These are phyloP conservation scores for Micromonas commoda DNA, from an alignment of 139 green algal species.

Conservation along the genomic window DNA sequence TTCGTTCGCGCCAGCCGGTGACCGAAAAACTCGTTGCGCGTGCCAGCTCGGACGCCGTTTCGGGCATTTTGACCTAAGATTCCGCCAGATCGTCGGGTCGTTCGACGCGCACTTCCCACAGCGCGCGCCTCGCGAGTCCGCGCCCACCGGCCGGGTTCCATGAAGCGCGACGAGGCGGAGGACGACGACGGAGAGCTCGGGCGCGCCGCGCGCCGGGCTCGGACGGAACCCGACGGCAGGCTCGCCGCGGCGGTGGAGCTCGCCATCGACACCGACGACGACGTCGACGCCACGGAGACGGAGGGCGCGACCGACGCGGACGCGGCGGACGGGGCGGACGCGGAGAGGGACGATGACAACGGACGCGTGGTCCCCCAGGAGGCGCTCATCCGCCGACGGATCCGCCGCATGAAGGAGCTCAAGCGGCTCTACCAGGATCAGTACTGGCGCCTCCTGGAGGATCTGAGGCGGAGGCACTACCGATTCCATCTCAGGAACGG, in stretches of 20 bases:
- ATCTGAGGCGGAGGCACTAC: background rate
- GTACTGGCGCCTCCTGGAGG: conserved; percentile 11
- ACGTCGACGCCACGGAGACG: background rate
- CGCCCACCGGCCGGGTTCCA: too few species aligned
- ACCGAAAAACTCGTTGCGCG: background rate
- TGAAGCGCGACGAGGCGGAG: too few species aligned
- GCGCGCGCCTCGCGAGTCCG: too few species aligned
- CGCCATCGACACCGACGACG: background rate
- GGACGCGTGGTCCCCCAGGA: conserved; percentile 2
- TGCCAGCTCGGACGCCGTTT: background rate
- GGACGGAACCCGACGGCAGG: background rate
- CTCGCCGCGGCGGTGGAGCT: background rate
- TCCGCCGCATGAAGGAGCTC: background rate
- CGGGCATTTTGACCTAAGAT: too few species aligned
- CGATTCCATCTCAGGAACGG: background rate
- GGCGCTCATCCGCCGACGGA: background rate
- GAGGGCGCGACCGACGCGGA: background rate
- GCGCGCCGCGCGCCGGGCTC: background rate
- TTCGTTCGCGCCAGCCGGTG: too few species aligned
- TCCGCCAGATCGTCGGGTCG: too few species aligned
- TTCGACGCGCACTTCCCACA: too few species aligned
- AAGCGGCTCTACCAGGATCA: background rate
- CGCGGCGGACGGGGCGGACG: background rate
- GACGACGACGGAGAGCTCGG: background rate
- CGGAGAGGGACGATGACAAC: background rate